Evolutionary conservation across 2,329 filamentous ascomycete species (phyloP), one percentile per base, ranked within the genome.

Genomic region (Spiromastix sp.): DNA sequence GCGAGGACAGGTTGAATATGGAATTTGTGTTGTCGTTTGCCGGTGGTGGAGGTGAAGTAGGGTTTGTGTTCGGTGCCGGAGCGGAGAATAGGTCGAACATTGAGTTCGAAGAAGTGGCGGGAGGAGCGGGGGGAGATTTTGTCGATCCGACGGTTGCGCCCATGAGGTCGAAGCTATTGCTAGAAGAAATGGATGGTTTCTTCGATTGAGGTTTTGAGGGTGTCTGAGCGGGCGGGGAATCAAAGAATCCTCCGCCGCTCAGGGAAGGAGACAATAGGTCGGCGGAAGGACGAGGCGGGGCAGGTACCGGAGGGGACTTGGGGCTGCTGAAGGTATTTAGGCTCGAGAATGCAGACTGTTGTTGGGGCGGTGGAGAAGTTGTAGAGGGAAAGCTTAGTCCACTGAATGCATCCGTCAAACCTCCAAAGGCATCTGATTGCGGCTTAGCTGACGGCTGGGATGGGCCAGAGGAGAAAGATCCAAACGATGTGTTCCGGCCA

Each of bases 161-260:
- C 15, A 45, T 43, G 11, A 43, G 18, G 31, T 43, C 30, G 21
- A 45, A 42, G 20, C 17, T 30, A 13, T 71, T 77, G 42, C 72
- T 75, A 42, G 68, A 67, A 15, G 66, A 65, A 46, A 68, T 72
- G 34, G 74, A 68, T 34, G 70, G 41, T 46, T 73, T 40, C 29
- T 57, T 57, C 4, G 61, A 54, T 42, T 61, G 60, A 10, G 55
- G 48, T 47, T 68, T 49, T 4, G 62, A 57, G 7, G 70, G 57
- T 11, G 74, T 59, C 37, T 75, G 77, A 2, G 76, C 63, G n/a
- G 80, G 72, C 48, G 81, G 44, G 27, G 72, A 63, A 50, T 93
- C 79, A 53, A 95, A 95, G 60, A 95, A 91, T 54, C 81, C 74
- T 31, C 86, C 85, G 34, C 85, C 83, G 42, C 80, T 72, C 30